A percentile compares a stretch with the other conserved stretches of the same genome.
Conservation (phyloP, 495 filamentous ascomycete species). For the Daldinia vernicosa region DNA sequence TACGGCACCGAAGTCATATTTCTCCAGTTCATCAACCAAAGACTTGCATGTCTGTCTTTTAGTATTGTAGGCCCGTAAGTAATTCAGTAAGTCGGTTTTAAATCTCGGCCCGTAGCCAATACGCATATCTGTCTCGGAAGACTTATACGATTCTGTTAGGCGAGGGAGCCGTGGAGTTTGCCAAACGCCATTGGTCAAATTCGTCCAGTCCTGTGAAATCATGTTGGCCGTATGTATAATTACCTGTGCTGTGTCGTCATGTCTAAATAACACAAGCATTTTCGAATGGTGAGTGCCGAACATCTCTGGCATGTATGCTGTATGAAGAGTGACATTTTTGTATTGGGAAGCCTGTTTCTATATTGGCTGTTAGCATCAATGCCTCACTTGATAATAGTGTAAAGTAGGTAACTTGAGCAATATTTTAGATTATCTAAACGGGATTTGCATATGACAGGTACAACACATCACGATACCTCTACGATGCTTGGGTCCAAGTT, state of each 20-base stretch:
- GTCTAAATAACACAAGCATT: constrained; percentile 83
- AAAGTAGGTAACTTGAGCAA: neutral
- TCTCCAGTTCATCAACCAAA: constrained; percentile 64
- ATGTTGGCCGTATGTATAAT: constrained; percentile 92
- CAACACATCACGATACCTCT: neutral
- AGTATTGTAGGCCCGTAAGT: constrained; percentile 73
- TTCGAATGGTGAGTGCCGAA: constrained; percentile 87
- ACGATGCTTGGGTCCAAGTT: neutral
- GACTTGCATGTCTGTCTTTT: constrained; percentile 56
- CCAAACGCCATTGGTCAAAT: constrained; percentile 90
- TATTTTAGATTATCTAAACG: neutral
- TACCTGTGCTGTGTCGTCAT: constrained; percentile 80
- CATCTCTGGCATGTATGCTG: constrained; percentile 83
- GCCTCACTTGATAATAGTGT: neutral
- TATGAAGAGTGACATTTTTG: constrained; percentile 72
- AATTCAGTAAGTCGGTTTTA: constrained; percentile 77
- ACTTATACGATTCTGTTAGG: neutral
- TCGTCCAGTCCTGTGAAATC: constrained; percentile 84
- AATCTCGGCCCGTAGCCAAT: constrained; percentile 74
- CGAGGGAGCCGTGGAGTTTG: constrained; percentile 75
- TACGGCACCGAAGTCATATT: constrained; percentile 75
- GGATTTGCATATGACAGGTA: neutral
- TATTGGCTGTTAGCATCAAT: constrained; percentile 18
- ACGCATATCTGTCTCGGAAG: constrained; percentile 3
- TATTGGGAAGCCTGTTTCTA: constrained; percentile 67